These are phyloP conservation scores for Wickerhamomyces xylosicus DNA, from an alignment of 805 yeast genomes.

Conservation along the genomic window DNA sequence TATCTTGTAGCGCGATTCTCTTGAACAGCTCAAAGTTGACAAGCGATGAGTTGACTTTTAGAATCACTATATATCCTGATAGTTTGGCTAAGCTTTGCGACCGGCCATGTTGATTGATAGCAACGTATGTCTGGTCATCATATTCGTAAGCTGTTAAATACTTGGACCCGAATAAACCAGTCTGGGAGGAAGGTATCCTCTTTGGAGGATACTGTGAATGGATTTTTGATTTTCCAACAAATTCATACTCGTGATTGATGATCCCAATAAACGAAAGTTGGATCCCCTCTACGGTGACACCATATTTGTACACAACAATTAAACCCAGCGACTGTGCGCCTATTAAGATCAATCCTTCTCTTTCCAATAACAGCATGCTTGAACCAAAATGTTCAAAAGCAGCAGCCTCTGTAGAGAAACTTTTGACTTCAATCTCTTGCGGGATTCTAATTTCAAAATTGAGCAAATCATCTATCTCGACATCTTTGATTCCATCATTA, in stretches of 20 bases:
- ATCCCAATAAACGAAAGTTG: too few species aligned
- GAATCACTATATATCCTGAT: not conserved
- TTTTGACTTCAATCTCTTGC: not conserved
- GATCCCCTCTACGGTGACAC: too few species aligned
- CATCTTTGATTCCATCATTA: not conserved
- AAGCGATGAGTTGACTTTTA: too few species aligned
- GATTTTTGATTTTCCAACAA: too few species aligned
- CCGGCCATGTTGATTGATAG: not conserved
- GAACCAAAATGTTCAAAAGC: not conserved
- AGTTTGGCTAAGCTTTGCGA: not conserved
- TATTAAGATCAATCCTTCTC: too few species aligned
- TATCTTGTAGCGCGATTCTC: not conserved
- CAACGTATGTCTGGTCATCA: not conserved
- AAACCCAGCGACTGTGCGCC: not conserved
- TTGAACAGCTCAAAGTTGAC: not conserved
- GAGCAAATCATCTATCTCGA: conserved; percentile 6
- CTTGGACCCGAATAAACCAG: not conserved
- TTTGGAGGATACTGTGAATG: too few species aligned
- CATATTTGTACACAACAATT: too few species aligned
- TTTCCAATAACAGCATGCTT: not conserved
- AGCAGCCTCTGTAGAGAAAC: not conserved
- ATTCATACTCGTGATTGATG: too few species aligned
- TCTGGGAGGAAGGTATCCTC: too few species aligned
- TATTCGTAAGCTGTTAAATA: not conserved
- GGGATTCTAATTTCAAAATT: conserved; percentile 11